phyloP scores from a whole-genome alignment of 2,329 filamentous ascomycete species.

The Arthrobotrys entomopaga region DNA sequence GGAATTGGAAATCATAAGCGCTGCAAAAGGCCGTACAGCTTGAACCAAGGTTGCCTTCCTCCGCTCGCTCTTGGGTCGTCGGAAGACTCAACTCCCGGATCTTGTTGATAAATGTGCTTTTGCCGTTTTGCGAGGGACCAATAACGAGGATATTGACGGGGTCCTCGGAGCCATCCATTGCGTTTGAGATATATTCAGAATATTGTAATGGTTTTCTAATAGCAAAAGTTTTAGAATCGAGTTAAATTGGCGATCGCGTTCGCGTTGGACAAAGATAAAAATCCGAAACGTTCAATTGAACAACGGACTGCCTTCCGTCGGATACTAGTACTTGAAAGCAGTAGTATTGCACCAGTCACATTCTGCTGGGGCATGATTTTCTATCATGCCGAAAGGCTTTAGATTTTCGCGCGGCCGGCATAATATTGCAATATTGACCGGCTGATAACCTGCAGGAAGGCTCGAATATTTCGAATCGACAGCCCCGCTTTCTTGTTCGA shows the following conservation, averaged over 20 bases:
- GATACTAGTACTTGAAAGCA: no score
- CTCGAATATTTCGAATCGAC: not conserved
- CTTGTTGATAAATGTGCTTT: constrained; percentile 48
- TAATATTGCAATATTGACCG: not conserved
- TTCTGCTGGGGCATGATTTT: no score
- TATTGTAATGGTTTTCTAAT: no score
- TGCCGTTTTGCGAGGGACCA: constrained; percentile 37
- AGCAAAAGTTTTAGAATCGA: no score
- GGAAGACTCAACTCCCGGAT: constrained; percentile 9
- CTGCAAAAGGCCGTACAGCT: constrained; percentile 25
- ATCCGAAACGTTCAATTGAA: no score
- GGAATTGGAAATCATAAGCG: constrained; percentile 18
- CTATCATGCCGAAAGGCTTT: no score
- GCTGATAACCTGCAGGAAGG: not conserved
- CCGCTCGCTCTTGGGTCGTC: not conserved
- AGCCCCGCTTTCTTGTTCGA: not conserved
- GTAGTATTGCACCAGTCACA: no score
- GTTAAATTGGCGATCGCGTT: no score
- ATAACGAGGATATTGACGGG: constrained; percentile 31
- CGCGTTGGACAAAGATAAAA: no score
- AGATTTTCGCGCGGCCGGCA: not conserved
- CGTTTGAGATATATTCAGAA: no score
- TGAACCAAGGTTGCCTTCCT: constrained; percentile 11
- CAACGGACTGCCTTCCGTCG: no score
- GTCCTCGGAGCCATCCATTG: constrained; percentile 7